Percentiles rank a stretch among this genome's conserved stretches.
Evolutionary conservation across 208 protist genomes (phyloP).

Genomic region (Leptomonas seymouri): DNA sequence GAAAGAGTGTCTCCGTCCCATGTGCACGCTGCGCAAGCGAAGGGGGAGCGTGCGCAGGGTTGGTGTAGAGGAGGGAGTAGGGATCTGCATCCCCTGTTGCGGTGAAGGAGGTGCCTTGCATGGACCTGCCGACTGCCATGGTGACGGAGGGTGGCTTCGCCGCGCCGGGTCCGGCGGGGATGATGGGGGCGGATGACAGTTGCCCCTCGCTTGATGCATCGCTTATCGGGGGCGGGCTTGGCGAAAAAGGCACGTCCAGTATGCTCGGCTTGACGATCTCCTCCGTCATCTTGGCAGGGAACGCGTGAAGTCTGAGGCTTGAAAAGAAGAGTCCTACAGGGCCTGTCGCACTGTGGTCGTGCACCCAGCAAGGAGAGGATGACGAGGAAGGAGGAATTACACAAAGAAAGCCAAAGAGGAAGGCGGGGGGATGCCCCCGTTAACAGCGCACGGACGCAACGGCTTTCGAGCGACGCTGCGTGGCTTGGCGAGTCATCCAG

Average conservation of each 20-base stretch:
- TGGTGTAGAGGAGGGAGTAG: slow-evolving; percentile 22
- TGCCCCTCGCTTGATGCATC: background rate
- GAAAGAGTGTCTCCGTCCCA: slow-evolving; percentile 39
- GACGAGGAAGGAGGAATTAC: too few species aligned
- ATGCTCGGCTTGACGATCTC: background rate
- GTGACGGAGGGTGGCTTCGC: background rate
- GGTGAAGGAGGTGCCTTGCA: slow-evolving; percentile 16
- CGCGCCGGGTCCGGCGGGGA: background rate
- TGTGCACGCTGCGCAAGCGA: slow-evolving; percentile 25
- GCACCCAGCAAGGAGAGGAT: too few species aligned
- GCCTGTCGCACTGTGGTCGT: too few species aligned
- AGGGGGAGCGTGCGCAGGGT: slow-evolving; percentile 15
- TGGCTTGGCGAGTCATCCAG: too few species aligned
- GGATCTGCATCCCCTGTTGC: slow-evolving; percentile 12
- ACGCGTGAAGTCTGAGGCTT: too few species aligned
- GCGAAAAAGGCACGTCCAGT: slow-evolving; percentile 1
- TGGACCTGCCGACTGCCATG: background rate
- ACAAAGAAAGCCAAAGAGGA: too few species aligned
- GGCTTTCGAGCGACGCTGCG: too few species aligned
- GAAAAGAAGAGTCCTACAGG: too few species aligned
- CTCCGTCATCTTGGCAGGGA: slow-evolving; percentile 6
- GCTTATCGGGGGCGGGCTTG: background rate
- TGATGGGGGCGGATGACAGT: slow-evolving; percentile 1
- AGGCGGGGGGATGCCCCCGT: too few species aligned
- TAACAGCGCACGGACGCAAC: too few species aligned